Evolutionary conservation across 192 early-diverging fungal species (phyloP).

Genomic region (Dissophora ornata): DNA sequence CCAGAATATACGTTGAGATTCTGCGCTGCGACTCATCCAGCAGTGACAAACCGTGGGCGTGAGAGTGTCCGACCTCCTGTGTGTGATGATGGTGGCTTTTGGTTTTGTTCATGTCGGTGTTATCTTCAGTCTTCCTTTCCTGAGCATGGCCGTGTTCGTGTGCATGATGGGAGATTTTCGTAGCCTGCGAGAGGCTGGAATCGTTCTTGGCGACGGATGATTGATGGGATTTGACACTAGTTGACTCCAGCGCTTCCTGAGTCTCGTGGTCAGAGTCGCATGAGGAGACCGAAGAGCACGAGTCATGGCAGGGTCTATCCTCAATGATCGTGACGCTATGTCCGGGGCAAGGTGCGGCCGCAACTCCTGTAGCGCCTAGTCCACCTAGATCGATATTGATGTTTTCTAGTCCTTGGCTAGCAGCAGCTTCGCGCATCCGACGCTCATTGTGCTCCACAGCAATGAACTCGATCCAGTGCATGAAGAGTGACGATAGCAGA

Average conservation of each 20-base stretch:
- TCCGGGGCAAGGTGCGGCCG: conserved; percentile 15
- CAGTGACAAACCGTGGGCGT: conserved; percentile 12
- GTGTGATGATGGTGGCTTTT: conserved; percentile 2
- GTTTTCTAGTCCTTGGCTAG: background rate
- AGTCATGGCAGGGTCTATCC: conserved; percentile 1
- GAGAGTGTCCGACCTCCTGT: conserved; percentile 4
- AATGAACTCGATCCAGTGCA: conserved; percentile 75
- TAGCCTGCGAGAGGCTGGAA: background rate
- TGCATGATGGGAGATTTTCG: background rate
- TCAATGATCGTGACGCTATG: conserved; percentile 18
- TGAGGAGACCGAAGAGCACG: conserved; percentile 15
- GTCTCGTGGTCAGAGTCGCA: conserved; percentile 1
- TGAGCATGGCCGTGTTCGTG: background rate
- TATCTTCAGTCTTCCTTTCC: conserved; percentile 70
- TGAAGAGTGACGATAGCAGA: conserved; percentile 70
- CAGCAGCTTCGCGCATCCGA: background rate
- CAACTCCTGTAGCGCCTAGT: conserved; percentile 28
- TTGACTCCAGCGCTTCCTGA: background rate
- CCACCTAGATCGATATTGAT: conserved; percentile 27
- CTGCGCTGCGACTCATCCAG: conserved; percentile 9
- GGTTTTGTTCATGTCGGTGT: background rate
- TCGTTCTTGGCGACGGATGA: conserved; percentile 16
- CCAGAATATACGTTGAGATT: conserved; percentile 70
- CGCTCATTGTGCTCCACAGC: conserved; percentile 40
- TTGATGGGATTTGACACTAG: background rate